Evolutionary conservation across 75 land plant genomes (phyloP), one percentile per base, ranked within the genome.

Genomic region (Ceratopteris richardii): DNA sequence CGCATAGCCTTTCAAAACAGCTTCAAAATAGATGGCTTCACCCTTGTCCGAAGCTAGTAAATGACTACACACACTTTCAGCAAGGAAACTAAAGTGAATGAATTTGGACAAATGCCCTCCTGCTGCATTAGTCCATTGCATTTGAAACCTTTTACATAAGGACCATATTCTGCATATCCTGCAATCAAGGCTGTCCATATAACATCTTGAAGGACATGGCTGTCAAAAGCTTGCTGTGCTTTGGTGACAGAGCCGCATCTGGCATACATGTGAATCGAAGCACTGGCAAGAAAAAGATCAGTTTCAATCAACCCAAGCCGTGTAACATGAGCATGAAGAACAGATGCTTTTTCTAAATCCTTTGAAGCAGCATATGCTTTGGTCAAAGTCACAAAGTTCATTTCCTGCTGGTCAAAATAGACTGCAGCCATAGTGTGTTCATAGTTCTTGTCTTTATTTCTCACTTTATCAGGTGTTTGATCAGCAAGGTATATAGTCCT

Each of bases 241-340:
- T 22, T 58, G 20, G 29, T 28, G 7, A 58, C 21, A 5, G 29
- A 30, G 16, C 61, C 61, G 24, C 61, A 58, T 23, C 19, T 58
- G 20, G 23, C 43, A 39, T 58, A 58, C 9, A 53, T 29, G 14
- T 57, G 57, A 39, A 80, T 61, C 24, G 71, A 51, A 5, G 84
- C 74, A 31, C 65, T 65, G 1, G 66, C 54, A 29, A 77, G 37
- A 33, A 33, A 33, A 33, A 33, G 7, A 33, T 33, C 37, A 3
- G 9, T 9, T 33, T 33, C 37, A 33, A 33, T 3, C 37, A 33
- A 9, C 37, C 37, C 37, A 4, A 33, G 9, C 9, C 37, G 3
- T 4, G 37, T 9, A 33, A 33, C 9, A 9, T 33, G 7, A 33
- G 37, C 37, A 33, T 33, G 37, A 3, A 33, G 9, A 33, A 9